Evolutionary conservation across 1,139 yeast species (phyloP), one percentile per base, ranked within the genome.

Genomic region (Suhomyces wounanorum): DNA sequence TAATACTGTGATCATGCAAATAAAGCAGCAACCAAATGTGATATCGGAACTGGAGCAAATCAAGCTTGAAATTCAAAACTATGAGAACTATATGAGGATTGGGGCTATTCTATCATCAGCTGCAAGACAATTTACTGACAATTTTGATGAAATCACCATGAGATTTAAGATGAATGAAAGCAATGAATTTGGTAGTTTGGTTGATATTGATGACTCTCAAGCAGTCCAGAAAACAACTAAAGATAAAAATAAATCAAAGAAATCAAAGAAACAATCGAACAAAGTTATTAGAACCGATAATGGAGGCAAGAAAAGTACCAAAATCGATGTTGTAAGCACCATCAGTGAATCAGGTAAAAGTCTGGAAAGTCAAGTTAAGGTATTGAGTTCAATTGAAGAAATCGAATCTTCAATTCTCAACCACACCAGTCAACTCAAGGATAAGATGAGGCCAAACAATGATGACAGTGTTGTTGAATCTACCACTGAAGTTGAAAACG

Each of bases 401-500:
- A 68, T 72, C 35, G 72, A 70, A 53, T 61, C 67, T 7, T 63
- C 64, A 21, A 72, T 72, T 39, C 56, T 63, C 10, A 61, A 55
- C 39, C 76, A 72, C 50, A 61, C 71, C 9, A 62, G 58, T 40
- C 59, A 61, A 38, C 55, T 67, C 47, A 61, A 57, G 18, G 48
- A 50, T 16, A 47, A 42, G 33, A 31, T 52, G 47, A 52, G 40
- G n/a, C 42, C 43, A n/a, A 36, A 18, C 17, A 50, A 14, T 13
- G 55, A 45, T 1, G 52, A 35, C 9, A 21, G 35, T 10, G 42
- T 38, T 17, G 43, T 41, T 8, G 45, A 47, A 9, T 40, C 53
- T n/a, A 39, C 47, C 25, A 38, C 43, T n/a, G 55, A 52, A n/a
- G 39, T 40, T n/a, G 51, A 38, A 13, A 31, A 43, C 8, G 46